Percentiles rank a stretch among this genome's conserved stretches.
These are phyloP conservation scores for Polymyxa betae DNA, from an alignment of 208 protist genomes.

Conservation along the genomic window DNA sequence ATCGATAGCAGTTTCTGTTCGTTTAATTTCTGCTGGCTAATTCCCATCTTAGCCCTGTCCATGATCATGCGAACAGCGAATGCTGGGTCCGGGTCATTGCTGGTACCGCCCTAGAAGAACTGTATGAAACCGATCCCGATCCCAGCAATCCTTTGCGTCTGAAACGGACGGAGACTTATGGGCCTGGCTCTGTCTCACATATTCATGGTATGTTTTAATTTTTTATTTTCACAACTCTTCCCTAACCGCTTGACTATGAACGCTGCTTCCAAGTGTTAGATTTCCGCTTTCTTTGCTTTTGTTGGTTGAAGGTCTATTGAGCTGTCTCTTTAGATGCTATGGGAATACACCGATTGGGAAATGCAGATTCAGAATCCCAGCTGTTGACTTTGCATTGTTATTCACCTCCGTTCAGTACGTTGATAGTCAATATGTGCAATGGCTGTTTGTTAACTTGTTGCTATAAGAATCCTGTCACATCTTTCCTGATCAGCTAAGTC, in stretches of 20 bases:
- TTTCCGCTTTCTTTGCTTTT: no score
- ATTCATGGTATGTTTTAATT: conserved; percentile 31
- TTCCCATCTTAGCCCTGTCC: background rate
- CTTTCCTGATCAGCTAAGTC: background rate
- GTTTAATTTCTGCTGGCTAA: background rate
- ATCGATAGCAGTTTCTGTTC: background rate
- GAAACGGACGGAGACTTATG: background rate
- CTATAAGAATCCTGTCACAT: background rate
- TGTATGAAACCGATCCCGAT: background rate
- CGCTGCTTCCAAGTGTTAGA: no score
- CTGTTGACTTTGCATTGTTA: conserved; percentile 50
- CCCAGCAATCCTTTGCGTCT: background rate
- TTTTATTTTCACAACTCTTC: no score
- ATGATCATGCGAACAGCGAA: conserved; percentile 43
- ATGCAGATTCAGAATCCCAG: background rate
- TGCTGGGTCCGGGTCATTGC: conserved; percentile 14
- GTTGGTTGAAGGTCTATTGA: background rate
- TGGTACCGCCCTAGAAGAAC: background rate
- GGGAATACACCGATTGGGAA: conserved; percentile 41
- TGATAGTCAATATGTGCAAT: background rate
- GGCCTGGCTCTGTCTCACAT: background rate
- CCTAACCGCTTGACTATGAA: no score
- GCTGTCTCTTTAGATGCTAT: background rate
- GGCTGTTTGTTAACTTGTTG: background rate
- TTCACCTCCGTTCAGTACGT: conserved; percentile 37